Conservation (phyloP, 768 basidiomycete species). For the Hericium alpestre region DNA sequence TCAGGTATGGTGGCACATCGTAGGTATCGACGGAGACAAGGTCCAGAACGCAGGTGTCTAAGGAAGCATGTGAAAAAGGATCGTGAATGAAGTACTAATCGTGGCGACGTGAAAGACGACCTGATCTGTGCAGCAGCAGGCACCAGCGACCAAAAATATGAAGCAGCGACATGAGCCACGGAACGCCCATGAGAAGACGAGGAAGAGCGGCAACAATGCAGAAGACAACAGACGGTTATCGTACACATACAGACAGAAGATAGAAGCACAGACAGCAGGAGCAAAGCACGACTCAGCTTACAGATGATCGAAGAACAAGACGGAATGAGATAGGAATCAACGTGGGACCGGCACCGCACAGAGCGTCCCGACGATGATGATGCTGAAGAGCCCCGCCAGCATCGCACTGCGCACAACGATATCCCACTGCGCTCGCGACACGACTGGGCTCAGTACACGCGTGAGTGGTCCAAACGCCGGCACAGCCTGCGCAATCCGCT, state of each 20-base stretch:
- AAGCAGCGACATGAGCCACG: too few relatives aligned
- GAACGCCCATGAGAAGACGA: background rate
- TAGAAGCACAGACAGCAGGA: background rate
- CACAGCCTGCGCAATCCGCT: constrained; percentile 34
- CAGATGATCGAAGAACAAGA: background rate
- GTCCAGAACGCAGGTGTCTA: background rate
- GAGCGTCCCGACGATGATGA: constrained; percentile 21
- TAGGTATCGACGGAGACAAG: background rate
- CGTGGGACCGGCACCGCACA: constrained; percentile 23
- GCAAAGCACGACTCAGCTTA: background rate
- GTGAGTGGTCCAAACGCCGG: constrained; percentile 72
- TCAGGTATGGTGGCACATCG: too few relatives aligned
- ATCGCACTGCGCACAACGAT: constrained; percentile 55
- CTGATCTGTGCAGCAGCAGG: too few relatives aligned
- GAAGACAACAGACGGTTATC: background rate
- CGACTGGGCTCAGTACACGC: constrained; percentile 53
- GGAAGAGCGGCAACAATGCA: background rate
- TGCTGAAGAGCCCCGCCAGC: constrained; percentile 32
- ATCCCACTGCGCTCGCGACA: constrained; percentile 79
- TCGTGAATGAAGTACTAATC: background rate
- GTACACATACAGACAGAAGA: background rate
- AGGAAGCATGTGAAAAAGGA: background rate
- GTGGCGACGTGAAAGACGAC: too few relatives aligned
- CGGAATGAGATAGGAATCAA: background rate
- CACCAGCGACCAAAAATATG: too few relatives aligned